Base-by-base conservation (phyloP, 2,329 filamentous ascomycete genomes). In the Lasiodiplodia gonubiensis region DNA sequence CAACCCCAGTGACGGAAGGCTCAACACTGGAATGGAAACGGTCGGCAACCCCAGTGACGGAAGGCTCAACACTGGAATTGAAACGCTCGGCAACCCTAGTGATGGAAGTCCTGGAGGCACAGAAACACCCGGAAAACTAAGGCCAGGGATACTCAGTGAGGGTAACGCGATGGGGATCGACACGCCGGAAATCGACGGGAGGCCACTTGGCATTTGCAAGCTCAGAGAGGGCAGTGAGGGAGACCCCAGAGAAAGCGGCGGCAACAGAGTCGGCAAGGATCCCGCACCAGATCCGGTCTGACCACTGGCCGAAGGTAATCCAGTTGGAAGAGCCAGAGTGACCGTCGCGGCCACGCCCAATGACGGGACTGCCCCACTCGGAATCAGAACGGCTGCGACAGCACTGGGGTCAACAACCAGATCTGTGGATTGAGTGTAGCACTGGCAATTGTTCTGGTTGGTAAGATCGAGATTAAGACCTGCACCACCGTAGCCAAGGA, bases 391-490 rank as follows among this genome's bases (percentile, higher is more conserved):
- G 16, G 64, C 64, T 8, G 64, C 64, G 18, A 66, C 42, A 11
- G 27, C n/a, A 27, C 52, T 57, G 12, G 64, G 64, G 25, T 66
- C 64, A 21, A 27, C 8, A 14, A 66, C 33, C 23, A 57, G 46
- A 16, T 55, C 53, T 7, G 53, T 59, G 0, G 53, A 51, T 16
- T 59, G 23, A 0, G 39, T 66, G 8, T 59, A 66, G 16, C 64
- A 66, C 52, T 66, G 53, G 42, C 64, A 66, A 14, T 59, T 59
- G 53, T 37, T 51, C 16, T 49, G 27, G 35, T 21, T n/a, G n/a
- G 52, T 39, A 21, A 66, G 53, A n/a, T 59, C 39, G 35, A 66
- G 53, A 33, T 66, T 35, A 30, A 66, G 42, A 8, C 16, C 46
- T 8, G 64, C 64, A 2, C 64, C 64, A 4, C 53, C 30, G 42